Percentiles rank a stretch among this genome's conserved stretches.
phyloP scores from a whole-genome alignment of 352 stramenopile genomes.

The Phytophthora agathidicida region DNA sequence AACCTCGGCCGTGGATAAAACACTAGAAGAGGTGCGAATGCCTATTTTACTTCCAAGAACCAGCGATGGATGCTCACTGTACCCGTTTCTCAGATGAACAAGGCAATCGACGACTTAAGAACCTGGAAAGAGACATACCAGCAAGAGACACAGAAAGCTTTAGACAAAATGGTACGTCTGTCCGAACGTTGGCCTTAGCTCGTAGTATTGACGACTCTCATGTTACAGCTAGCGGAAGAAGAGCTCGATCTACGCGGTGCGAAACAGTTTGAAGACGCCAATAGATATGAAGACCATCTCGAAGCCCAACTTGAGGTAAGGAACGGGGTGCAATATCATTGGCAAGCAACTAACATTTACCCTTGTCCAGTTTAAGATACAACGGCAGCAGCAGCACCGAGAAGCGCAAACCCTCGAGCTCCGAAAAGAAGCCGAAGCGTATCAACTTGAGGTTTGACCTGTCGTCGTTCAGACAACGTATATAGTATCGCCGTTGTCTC shows the following conservation, averaged over 20 bases:
- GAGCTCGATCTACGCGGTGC: background rate
- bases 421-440: constrained; percentile 31
- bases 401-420: constrained; percentile 25
- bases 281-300: constrained; percentile 5
- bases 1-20: constrained; percentile 38
- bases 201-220: background rate
- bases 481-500: too few species aligned
- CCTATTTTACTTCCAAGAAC: background rate
- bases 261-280: background rate
- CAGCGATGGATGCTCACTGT: background rate
- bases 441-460: constrained; percentile 22
- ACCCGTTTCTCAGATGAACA: constrained; percentile 41
- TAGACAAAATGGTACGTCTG: constrained; percentile 42
- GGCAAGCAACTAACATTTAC: background rate
- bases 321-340: background rate
- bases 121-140: constrained; percentile 46
- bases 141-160: constrained; percentile 27
- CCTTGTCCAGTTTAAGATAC: constrained; percentile 14
- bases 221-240: constrained; percentile 9
- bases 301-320: constrained; percentile 20
- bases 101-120: constrained; percentile 44
- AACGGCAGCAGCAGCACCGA: constrained; percentile 27
- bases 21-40: constrained; percentile 40
- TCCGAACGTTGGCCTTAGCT: background rate
- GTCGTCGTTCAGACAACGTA: too few species aligned